Evolutionary conservation across 352 stramenopile species (phyloP).

Genomic region (Globisporangium abappressorium): DNA sequence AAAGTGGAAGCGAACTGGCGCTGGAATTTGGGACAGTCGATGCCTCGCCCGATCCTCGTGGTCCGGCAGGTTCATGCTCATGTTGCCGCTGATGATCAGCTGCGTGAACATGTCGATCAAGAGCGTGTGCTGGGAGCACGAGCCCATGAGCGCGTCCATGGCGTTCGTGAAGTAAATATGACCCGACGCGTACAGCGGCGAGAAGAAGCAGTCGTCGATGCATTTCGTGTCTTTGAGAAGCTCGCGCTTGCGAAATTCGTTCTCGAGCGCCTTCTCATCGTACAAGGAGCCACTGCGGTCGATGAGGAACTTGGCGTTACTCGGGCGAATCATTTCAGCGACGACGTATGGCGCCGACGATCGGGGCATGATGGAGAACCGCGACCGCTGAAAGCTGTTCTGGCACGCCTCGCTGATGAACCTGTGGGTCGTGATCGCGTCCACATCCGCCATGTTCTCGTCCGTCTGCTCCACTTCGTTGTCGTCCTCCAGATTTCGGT

Average conservation of each 20-base stretch:
- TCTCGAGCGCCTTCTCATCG: constrained; percentile 31
- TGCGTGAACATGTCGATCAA: constrained; percentile 71
- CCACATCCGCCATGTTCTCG: constrained; percentile 75
- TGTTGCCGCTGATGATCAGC: constrained; percentile 57
- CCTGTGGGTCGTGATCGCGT: constrained; percentile 72
- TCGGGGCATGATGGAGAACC: constrained; percentile 4
- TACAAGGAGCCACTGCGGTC: constrained; percentile 48
- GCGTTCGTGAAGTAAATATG: constrained; percentile 77
- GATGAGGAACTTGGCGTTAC: constrained; percentile 70
- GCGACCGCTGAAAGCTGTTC: constrained; percentile 14
- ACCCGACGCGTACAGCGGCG: constrained; percentile 50
- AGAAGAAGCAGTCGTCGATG: constrained; percentile 56
- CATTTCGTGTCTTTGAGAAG: constrained; percentile 54
- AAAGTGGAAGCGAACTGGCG: constrained; percentile 54
- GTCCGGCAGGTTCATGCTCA: constrained; percentile 46
- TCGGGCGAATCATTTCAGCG: constrained; percentile 68
- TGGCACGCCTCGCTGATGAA: constrained; percentile 76
- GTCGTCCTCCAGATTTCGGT: constrained; percentile 18
- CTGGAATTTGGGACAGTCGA: constrained; percentile 52
- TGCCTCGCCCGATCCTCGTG: constrained; percentile 37
- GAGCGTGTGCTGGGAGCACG: constrained; percentile 50
- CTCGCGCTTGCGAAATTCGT: constrained; percentile 35
- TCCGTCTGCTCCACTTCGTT: constrained; percentile 39
- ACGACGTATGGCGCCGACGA: constrained; percentile 47
- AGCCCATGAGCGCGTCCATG: constrained; percentile 64